Percentiles rank a stretch among this genome's conserved stretches.
Evolutionary conservation across 495 filamentous ascomycete species (phyloP).

Genomic region (Neurospora tetrasperma): DNA sequence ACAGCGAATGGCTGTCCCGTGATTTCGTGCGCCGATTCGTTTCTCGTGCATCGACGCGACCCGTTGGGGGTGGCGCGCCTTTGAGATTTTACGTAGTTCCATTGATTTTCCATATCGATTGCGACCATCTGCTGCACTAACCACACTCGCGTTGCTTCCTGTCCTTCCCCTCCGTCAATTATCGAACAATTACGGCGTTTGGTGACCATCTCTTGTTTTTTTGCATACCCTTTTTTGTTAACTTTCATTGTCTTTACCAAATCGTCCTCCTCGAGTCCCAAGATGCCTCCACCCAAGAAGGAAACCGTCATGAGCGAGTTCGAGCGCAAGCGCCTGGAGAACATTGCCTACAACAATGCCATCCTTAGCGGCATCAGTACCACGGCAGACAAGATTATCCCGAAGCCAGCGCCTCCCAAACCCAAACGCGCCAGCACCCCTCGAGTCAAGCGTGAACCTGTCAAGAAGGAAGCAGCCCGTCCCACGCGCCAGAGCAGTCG

Average conservation of each 20-base stretch:
- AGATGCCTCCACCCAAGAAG: conserved; percentile 17
- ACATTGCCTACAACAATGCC: conserved; percentile 45
- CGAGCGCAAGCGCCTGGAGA: conserved; percentile 43
- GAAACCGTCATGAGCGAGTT: conserved; percentile 39
- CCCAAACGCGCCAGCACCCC: conserved; percentile 15
- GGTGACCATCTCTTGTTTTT: not conserved
- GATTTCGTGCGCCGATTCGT: not conserved
- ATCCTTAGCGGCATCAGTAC: conserved; percentile 35
- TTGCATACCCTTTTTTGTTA: not conserved
- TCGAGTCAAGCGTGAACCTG: conserved; percentile 19
- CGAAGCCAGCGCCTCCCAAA: conserved; percentile 18
- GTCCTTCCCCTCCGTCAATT: not conserved
- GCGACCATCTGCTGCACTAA: not conserved
- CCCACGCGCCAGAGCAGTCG: conserved; percentile 43
- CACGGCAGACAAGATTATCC: conserved; percentile 26
- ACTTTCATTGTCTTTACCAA: not conserved
- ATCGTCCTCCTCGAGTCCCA: not conserved
- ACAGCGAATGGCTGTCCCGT: not conserved
- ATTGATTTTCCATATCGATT: not conserved
- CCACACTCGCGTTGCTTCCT: not conserved
- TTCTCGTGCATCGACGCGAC: not conserved
- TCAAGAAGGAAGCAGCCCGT: conserved; percentile 19
- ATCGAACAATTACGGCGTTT: not conserved
- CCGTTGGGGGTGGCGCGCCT: not conserved
- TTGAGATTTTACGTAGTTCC: not conserved